Evolutionary conservation across 2,329 filamentous ascomycete species (phyloP).

Genomic region (Helotiales sp.): DNA sequence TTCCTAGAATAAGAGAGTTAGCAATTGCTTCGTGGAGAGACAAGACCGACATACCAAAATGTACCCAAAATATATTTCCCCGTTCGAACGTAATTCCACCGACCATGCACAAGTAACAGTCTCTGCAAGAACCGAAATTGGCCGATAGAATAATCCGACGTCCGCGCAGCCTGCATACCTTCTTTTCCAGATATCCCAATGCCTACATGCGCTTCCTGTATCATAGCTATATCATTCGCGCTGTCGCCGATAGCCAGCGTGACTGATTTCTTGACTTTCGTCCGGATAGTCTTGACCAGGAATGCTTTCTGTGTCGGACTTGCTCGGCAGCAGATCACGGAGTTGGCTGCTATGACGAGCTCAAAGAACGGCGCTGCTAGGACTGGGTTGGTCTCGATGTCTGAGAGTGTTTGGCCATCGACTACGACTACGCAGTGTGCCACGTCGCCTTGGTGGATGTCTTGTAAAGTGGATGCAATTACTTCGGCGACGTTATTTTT

Average conservation of each 20-base stretch:
- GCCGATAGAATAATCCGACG: slow-evolving; percentile 87
- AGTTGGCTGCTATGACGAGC: slow-evolving; percentile 77
- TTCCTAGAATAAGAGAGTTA: slow-evolving; percentile 11
- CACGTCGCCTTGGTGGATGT: slow-evolving; percentile 26
- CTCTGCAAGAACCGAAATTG: slow-evolving; percentile 87
- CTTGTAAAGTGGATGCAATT: slow-evolving; percentile 8
- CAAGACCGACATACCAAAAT: slow-evolving; percentile 82
- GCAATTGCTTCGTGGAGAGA: neutral
- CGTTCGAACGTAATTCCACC: slow-evolving; percentile 87
- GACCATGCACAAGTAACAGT: slow-evolving; percentile 79
- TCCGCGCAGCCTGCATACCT: slow-evolving; percentile 83
- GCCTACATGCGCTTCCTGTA: slow-evolving; percentile 84
- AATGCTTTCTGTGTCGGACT: slow-evolving; percentile 88
- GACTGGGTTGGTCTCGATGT: slow-evolving; percentile 68
- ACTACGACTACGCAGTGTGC: slow-evolving; percentile 82
- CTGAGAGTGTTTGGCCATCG: slow-evolving; percentile 75
- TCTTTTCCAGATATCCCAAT: slow-evolving; percentile 91
- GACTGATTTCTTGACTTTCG: slow-evolving; percentile 70
- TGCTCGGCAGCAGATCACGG: slow-evolving; percentile 89
- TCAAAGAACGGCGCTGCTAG: slow-evolving; percentile 71
- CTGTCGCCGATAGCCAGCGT: slow-evolving; percentile 92
- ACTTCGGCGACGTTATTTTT: slow-evolving; percentile 39
- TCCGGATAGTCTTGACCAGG: slow-evolving; percentile 78
- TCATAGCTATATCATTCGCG: slow-evolving; percentile 93
- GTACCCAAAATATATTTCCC: slow-evolving; percentile 87